phyloP scores from a whole-genome alignment of 192 early-diverging fungal species.

The Entomortierella beljakovae region DNA sequence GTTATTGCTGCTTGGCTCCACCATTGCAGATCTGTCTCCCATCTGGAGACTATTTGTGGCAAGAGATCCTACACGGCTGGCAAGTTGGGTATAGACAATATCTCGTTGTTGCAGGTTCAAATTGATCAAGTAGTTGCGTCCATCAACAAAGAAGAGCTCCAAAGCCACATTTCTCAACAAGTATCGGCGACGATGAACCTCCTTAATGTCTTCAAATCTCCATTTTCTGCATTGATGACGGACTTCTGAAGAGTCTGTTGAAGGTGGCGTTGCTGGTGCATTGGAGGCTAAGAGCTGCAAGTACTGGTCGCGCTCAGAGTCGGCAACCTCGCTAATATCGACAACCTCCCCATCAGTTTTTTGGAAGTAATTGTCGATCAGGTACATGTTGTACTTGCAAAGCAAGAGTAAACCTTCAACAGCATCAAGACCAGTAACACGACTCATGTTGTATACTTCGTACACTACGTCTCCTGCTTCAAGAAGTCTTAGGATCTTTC shows the following conservation, averaged over 20 bases:
- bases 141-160: conserved; percentile 85
- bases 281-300: conserved; percentile 65
- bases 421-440: conserved; percentile 75
- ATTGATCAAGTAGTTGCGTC: conserved; percentile 80
- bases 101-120: conserved; percentile 74
- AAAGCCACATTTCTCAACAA: conserved; percentile 74
- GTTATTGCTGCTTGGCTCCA: conserved; percentile 48
- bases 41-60: conserved; percentile 61
- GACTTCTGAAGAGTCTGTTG: conserved; percentile 52
- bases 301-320: conserved; percentile 70
- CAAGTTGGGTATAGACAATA: conserved; percentile 70
- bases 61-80: conserved; percentile 62
- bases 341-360: conserved; percentile 72
- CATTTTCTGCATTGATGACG: conserved; percentile 63
- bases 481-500: conserved; percentile 74
- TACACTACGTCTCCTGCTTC: conserved; percentile 77
- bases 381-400: conserved; percentile 77
- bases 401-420: conserved; percentile 74
- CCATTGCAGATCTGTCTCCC: conserved; percentile 54
- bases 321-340: conserved; percentile 78
- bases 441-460: conserved; percentile 77
- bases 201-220: conserved; percentile 70
- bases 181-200: conserved; percentile 64
- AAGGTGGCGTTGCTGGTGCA: conserved; percentile 54
- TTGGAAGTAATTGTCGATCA: conserved; percentile 79